phyloP scores from a whole-genome alignment of 108 stramenopile species.

The Schizochytrium sp. region DNA sequence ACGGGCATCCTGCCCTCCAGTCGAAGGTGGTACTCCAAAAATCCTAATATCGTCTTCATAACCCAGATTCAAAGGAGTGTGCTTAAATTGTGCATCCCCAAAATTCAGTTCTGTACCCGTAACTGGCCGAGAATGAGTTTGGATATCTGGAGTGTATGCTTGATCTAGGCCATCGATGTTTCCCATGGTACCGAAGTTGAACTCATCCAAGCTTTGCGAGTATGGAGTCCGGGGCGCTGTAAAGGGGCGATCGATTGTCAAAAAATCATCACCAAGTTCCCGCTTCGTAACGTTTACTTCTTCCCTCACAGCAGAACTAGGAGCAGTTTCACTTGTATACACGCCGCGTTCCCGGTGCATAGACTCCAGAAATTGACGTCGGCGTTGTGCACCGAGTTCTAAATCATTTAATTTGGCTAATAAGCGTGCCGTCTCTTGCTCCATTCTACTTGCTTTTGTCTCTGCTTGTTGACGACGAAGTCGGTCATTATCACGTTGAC shows the following conservation, averaged over 20 bases:
- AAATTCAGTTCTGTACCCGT: too few relatives aligned
- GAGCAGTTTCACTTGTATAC: background rate
- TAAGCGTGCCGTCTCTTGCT: conserved; percentile 25
- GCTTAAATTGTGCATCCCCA: too few relatives aligned
- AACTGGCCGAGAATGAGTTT: too few relatives aligned
- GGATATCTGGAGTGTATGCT: too few relatives aligned
- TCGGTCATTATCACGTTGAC: background rate
- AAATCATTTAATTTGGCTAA: background rate
- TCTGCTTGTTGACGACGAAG: background rate
- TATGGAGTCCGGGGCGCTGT: background rate
- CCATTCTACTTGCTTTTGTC: background rate
- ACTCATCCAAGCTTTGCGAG: background rate
- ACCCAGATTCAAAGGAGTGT: too few relatives aligned
- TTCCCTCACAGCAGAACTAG: too few relatives aligned
- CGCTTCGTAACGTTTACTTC: too few relatives aligned
- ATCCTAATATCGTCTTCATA: too few relatives aligned
- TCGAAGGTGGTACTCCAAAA: too few relatives aligned
- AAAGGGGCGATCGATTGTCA: background rate
- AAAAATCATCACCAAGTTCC: too few relatives aligned
- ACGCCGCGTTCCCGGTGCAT: conserved; percentile 26
- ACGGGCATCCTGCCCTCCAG: background rate
- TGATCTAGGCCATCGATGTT: too few relatives aligned
- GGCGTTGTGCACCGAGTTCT: background rate
- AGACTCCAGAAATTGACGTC: background rate
- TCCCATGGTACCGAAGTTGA: background rate